phyloP scores from a whole-genome alignment of 1,284 basidiomycete species.

The Trametes hirsuta region DNA sequence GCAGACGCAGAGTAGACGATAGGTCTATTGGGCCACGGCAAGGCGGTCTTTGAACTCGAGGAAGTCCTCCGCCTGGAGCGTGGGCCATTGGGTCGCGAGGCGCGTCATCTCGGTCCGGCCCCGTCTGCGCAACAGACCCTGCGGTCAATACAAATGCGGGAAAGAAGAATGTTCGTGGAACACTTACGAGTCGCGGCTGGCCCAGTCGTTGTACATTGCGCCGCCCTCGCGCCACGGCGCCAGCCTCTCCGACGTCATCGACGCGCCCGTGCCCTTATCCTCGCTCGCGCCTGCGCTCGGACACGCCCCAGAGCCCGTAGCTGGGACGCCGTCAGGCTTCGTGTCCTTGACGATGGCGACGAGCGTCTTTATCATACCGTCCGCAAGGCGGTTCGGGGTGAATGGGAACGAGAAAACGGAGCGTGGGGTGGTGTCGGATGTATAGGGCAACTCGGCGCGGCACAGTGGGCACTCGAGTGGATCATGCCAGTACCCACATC shows the following conservation, averaged over 20 bases:
- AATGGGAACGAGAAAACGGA: conserved; percentile 58
- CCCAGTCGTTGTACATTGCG: conserved; percentile 23
- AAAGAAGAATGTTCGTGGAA: not conserved
- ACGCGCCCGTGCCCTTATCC: not conserved
- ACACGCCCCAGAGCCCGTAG: not conserved
- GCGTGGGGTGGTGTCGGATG: conserved; percentile 53
- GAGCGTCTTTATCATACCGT: conserved; percentile 50
- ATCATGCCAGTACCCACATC: conserved; percentile 68
- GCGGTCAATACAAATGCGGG: not conserved
- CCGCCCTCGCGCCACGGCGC: conserved; percentile 21
- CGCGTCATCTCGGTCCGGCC: conserved; percentile 24
- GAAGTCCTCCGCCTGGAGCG: conserved; percentile 18
- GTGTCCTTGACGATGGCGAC: conserved; percentile 44
- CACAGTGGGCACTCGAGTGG: conserved; percentile 68
- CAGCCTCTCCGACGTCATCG: not conserved
- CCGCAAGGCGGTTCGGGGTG: conserved; percentile 59
- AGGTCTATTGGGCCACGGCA: not conserved
- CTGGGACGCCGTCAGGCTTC: not conserved
- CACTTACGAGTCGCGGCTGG: conserved; percentile 21
- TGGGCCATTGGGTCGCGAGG: conserved; percentile 20
- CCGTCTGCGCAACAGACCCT: conserved; percentile 6
- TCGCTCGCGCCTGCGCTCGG: not conserved
- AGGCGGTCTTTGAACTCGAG: conserved; percentile 23
- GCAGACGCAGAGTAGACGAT: not conserved
- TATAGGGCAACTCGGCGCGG: conserved; percentile 52